Evolutionary conservation across 2,329 filamentous ascomycete species (phyloP).

Genomic region (Chaetoscypha palmicola): DNA sequence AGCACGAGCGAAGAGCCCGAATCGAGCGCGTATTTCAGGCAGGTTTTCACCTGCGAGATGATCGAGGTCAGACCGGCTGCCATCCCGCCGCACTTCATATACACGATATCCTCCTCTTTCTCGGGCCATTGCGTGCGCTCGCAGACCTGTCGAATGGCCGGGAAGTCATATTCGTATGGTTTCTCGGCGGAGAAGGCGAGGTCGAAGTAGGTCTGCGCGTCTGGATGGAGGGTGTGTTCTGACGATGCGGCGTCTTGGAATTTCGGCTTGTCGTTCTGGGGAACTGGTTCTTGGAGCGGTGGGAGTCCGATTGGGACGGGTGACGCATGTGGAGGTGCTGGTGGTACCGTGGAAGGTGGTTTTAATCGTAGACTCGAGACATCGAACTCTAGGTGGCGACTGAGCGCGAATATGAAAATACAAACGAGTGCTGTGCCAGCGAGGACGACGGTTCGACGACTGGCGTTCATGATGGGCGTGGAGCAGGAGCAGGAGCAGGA

Average conservation of each 20-base stretch:
- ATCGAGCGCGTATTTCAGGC: conserved; percentile 33
- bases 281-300: too few species aligned
- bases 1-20: conserved; percentile 29
- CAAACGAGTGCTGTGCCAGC: background rate
- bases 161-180: conserved; percentile 21
- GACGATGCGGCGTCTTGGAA: background rate
- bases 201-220: conserved; percentile 25
- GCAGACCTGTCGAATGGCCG: conserved; percentile 24
- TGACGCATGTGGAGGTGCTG: too few species aligned
- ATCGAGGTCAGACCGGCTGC: conserved; percentile 31
- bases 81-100: conserved; percentile 31
- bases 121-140: conserved; percentile 21
- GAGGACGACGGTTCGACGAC: background rate
- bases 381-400: background rate
- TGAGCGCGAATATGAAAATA: background rate
- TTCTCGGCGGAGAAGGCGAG: conserved; percentile 28
- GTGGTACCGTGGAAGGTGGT: background rate
- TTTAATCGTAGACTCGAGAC: background rate
- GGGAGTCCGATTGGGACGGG: too few species aligned
- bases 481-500: too few species aligned
- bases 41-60: conserved; percentile 32
- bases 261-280: too few species aligned
- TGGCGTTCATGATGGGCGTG: background rate
- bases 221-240: background rate
- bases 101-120: conserved; percentile 26